Evolutionary conservation across 768 basidiomycete genomes (phyloP).

Genomic region (Auriscalpium vulgare): DNA sequence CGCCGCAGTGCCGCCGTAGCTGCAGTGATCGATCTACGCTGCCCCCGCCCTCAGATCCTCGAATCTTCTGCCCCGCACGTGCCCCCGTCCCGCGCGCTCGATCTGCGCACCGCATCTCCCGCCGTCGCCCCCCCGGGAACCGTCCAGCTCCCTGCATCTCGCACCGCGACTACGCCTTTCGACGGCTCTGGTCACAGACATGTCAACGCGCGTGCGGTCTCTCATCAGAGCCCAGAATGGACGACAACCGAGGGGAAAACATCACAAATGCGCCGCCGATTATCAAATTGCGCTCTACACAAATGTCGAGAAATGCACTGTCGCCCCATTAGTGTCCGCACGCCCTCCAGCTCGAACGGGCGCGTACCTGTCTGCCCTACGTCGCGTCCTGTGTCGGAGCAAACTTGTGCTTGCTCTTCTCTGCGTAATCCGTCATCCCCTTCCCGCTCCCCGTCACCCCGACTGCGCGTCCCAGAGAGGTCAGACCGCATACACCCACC

Average conservation of each 20-base stretch:
- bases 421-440: slow-evolving; percentile 14
- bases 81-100: too few species aligned
- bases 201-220: neutral
- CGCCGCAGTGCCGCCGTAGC: too few species aligned
- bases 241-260: too few species aligned
- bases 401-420: slow-evolving; percentile 16
- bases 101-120: neutral
- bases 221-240: too few species aligned
- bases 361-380: neutral
- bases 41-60: too few species aligned
- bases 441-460: slow-evolving; percentile 9
- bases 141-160: too few species aligned
- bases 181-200: too few species aligned
- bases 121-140: neutral
- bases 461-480: slow-evolving; percentile 1
- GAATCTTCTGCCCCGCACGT: too few species aligned
- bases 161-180: neutral
- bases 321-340: neutral
- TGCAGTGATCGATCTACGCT: too few species aligned
- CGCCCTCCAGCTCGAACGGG: neutral
- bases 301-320: too few species aligned
- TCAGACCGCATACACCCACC: neutral
- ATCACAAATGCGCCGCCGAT: neutral
- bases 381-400: slow-evolving; percentile 2
- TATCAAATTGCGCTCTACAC: too few species aligned